A percentile compares a stretch with the other conserved stretches of the same genome.
phyloP scores from a whole-genome alignment of 169 alveolate species.

The Plasmodium ovale region DNA sequence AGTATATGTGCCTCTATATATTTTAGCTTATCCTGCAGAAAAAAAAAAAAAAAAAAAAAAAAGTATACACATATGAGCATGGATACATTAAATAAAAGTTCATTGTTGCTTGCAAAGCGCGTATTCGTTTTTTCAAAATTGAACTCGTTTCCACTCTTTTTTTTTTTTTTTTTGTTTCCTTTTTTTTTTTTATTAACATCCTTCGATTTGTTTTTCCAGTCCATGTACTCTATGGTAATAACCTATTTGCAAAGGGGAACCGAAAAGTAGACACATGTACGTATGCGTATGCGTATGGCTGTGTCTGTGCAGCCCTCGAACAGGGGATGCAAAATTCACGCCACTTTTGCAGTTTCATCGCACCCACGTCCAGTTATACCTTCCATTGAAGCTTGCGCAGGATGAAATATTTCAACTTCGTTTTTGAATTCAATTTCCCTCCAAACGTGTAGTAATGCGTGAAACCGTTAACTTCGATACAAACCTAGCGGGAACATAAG shows the following conservation, averaged over 20 bases:
- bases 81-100: neutral
- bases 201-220: slow-evolving; percentile 73
- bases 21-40: slow-evolving; percentile 40
- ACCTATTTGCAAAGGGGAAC: slow-evolving; percentile 17
- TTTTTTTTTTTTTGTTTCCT: slow-evolving; percentile 6
- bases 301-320: neutral
- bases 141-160: neutral
- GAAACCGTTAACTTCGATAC: slow-evolving; percentile 69
- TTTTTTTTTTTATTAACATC: slow-evolving; percentile 38
- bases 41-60: slow-evolving; percentile 2
- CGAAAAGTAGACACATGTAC: neutral
- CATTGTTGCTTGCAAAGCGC: neutral
- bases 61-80: neutral
- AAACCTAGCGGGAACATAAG: slow-evolving; percentile 18
- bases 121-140: neutral
- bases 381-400: slow-evolving; percentile 58
- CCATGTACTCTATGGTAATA: slow-evolving; percentile 52
- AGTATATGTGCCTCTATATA: slow-evolving; percentile 52
- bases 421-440: slow-evolving; percentile 45
- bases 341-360: too few species aligned
- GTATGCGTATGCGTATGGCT: neutral
- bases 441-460: slow-evolving; percentile 67
- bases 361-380: too few species aligned
- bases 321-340: neutral
- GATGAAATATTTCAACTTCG: slow-evolving; percentile 30